Evolutionary conservation across 306 rosid species (phyloP), one percentile per base, ranked within the genome.

Genomic region (Trifolium fragiferum): DNA sequence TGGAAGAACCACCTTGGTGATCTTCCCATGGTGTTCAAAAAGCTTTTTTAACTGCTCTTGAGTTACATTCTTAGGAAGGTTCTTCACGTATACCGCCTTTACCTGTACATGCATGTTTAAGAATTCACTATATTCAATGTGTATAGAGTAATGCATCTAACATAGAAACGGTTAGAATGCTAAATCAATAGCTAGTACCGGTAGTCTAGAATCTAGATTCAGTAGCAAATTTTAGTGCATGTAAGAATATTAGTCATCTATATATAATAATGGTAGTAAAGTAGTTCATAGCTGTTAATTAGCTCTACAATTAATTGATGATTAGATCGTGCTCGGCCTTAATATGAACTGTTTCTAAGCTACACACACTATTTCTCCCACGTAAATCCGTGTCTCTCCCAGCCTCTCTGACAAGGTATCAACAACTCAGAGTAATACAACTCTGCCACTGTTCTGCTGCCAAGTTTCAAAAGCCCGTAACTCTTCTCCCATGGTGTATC

Each of bases 1-100:
- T 33, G 98, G 98, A 70, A 94, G 88, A 84, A 91, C 97, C 87
- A 90, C 97, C 86, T 94, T 94, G n/a, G 86, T 90, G 66, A 91
- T 91, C 83, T 90, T 94, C 71, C 98, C 98, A 74, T 91, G 97
- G 71, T 85, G 97, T 70, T 94, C 98, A 83, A 94, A 94, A 68
- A 88, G 90, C 83, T 86, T 82, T 89, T 86, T 91, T 80, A 94
- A 55, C 81, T 94, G 91, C 75, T 90, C 97, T 84, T 92, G 97
- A 27, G 97, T 91, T n/a, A 91, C 91, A 87, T 84, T 85, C 86
- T 84, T 87, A 1, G 98, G 98, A 46, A 94, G 80, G 83, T 91
- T 87, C 83, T 94, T 94, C 78, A 94, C 97, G 35, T 94, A 91
- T 21, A 94, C 91, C 11, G 97, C 98, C 82, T 90, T 94, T 80